phyloP scores from a whole-genome alignment of 1,284 basidiomycete genomes.

The Rhodotorula sp. region DNA sequence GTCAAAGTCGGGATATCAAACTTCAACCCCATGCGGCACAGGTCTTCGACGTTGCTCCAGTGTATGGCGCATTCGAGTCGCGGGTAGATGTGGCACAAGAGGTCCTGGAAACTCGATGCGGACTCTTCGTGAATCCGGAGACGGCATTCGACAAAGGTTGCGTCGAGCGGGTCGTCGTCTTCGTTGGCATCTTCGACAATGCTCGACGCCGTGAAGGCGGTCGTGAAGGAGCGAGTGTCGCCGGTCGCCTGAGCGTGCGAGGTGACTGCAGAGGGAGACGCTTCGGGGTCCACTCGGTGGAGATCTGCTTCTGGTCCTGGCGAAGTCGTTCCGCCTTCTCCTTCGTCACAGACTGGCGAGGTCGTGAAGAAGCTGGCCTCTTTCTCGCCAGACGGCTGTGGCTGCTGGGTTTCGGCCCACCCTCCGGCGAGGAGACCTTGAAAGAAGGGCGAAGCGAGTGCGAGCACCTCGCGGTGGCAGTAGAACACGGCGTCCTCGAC shows the following conservation, averaged over 20 bases:
- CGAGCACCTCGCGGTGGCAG: constrained; percentile 71
- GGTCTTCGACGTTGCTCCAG: constrained; percentile 86
- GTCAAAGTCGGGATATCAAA: constrained; percentile 77
- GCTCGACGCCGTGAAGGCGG: constrained; percentile 12
- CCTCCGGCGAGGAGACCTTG: constrained; percentile 71
- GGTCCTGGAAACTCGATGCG: constrained; percentile 53
- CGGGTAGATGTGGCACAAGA: constrained; percentile 13
- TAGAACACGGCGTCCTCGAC: constrained; percentile 27
- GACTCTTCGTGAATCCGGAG: constrained; percentile 68
- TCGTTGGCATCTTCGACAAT: constrained; percentile 20
- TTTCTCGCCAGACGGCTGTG: too few relatives aligned
- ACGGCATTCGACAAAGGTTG: constrained; percentile 14
- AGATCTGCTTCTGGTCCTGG: neutral
- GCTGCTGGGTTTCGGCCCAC: constrained; percentile 37
- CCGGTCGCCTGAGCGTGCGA: constrained; percentile 52
- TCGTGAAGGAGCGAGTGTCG: constrained; percentile 59
- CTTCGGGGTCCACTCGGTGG: neutral
- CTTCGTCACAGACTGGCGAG: neutral
- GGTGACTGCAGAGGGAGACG: neutral
- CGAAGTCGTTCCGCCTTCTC: neutral
- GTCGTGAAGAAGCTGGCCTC: neutral
- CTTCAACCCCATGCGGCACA: constrained; percentile 74
- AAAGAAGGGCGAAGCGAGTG: constrained; percentile 81
- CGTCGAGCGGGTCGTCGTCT: constrained; percentile 44
- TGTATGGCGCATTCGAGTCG: constrained; percentile 84